Conservation (phyloP, 768 basidiomycete genomes). For the Mycena amicta region DNA sequence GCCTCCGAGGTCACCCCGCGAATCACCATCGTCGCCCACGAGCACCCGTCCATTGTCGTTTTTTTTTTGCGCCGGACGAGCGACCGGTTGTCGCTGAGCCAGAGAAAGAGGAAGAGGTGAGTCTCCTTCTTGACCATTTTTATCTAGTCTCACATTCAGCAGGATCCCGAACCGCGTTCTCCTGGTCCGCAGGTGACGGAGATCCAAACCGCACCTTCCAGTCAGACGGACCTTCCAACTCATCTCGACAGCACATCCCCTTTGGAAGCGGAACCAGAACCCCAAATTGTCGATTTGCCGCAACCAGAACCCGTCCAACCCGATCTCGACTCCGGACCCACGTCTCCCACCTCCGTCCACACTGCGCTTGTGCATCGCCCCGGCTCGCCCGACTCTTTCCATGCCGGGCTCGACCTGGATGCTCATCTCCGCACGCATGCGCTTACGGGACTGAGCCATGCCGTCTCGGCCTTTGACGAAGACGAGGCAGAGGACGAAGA, state of each 20-base stretch:
- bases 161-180: background rate
- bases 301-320: background rate
- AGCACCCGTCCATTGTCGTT: background rate
- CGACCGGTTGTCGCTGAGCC: background rate
- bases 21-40: background rate
- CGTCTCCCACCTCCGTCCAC: background rate
- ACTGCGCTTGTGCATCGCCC: background rate
- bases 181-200: background rate
- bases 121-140: background rate
- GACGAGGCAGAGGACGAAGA: background rate
- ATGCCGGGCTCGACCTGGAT: slow-evolving; percentile 9
- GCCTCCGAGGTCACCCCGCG: slow-evolving; percentile 2
- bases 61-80: background rate
- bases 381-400: slow-evolving; percentile 9
- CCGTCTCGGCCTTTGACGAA: background rate
- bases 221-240: too few relatives aligned
- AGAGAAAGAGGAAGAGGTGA: background rate
- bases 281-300: background rate
- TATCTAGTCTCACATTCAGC: background rate
- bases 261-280: background rate
- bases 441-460: background rate
- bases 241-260: too few relatives aligned
- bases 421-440: background rate
- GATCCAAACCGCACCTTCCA: too few relatives aligned
- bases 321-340: background rate